Percentiles rank a stretch among this genome's conserved stretches.
These are phyloP conservation scores for Warburgia ugandensis DNA, from an alignment of 164 flowering plant genomes.

Conservation along the genomic window DNA sequence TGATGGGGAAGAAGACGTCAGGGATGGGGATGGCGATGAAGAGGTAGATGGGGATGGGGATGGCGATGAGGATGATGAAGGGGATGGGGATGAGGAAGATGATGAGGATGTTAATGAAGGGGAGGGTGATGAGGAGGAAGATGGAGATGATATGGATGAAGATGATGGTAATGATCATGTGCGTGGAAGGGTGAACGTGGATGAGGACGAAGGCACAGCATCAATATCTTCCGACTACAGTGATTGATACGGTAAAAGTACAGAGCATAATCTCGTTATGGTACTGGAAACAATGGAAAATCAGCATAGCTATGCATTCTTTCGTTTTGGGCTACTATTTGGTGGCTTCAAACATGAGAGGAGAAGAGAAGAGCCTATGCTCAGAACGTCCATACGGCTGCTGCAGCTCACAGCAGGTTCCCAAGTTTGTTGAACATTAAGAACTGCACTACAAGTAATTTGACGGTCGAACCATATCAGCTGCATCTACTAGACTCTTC, in stretches of 20 bases:
- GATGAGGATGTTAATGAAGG: slow-evolving; percentile 17
- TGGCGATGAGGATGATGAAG: slow-evolving; percentile 17
- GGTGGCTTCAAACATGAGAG: too few relatives aligned
- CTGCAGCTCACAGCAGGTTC: too few relatives aligned
- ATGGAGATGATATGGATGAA: slow-evolving; percentile 17
- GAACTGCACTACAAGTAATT: too few relatives aligned
- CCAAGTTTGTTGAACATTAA: too few relatives aligned
- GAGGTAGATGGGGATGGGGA: slow-evolving; percentile 25
- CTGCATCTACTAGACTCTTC: too few relatives aligned
- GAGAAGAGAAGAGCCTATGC: too few relatives aligned
- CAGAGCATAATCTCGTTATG: not conserved
- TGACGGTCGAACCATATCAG: too few relatives aligned
- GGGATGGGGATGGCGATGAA: slow-evolving; percentile 15
- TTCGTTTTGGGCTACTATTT: too few relatives aligned
- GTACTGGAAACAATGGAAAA: not conserved
- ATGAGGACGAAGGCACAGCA: slow-evolving; percentile 31
- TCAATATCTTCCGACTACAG: slow-evolving; percentile 56
- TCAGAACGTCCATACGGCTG: too few relatives aligned
- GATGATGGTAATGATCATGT: slow-evolving; percentile 17
- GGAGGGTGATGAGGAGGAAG: slow-evolving; percentile 22
- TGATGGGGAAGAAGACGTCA: too few relatives aligned
- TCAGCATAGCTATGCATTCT: slow-evolving; percentile 9
- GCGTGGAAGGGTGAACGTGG: slow-evolving; percentile 16
- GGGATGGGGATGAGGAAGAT: slow-evolving; percentile 28
- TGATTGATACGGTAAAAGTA: slow-evolving; percentile 21